Evolutionary conservation across 345 rosid genomes (phyloP), one percentile per base, ranked within the genome.

Genomic region (Aethionema arabicum): DNA sequence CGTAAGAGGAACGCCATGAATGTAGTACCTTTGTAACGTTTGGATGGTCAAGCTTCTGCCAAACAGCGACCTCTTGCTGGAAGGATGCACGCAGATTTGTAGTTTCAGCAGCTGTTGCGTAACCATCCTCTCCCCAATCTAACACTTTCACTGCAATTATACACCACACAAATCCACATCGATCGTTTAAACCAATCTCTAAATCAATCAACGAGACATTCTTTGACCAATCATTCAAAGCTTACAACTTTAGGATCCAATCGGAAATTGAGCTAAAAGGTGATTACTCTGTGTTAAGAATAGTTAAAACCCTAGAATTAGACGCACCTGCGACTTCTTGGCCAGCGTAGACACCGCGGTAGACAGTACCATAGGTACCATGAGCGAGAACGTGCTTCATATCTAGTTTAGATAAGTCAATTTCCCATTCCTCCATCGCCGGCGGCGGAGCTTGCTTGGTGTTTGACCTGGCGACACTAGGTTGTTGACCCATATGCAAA

Each of bases 1-100:
- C 32, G 27, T 8, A 6, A 40, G n/a, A 11, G 5, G 41, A 5
- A 2, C 35, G 44, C 30, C 7, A 45, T 39, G 32, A 56, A 68
- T 8, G 65, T 11, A 7, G 47, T 43, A 85, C 95, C 79, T 82
- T 88, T 9, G 96, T 85, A 30, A 88, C 92, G 60, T 88, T 88
- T 47, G 83, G 86, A 70, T 88, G 86, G 82, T 83, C 83, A 67
- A 88, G 92, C 79, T 88, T 88, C 72, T 88, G 84, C 92, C 96
- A 88, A 65, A 88, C 92, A 62, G 88, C 91, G 61, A 88, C 96
- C 77, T 88, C 96, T 77, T 88, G 86, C 63, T 58, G 81, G 59
- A 88, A 88, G 72, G 96, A 82, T 64, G 86, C 55, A 65, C 92
- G 80, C 5, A 88, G 68, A 47, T 84, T 76, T 2, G 85, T 74